Base-by-base conservation (phyloP, 2,329 filamentous ascomycete genomes). In the Hypocrella siamensis region DNA sequence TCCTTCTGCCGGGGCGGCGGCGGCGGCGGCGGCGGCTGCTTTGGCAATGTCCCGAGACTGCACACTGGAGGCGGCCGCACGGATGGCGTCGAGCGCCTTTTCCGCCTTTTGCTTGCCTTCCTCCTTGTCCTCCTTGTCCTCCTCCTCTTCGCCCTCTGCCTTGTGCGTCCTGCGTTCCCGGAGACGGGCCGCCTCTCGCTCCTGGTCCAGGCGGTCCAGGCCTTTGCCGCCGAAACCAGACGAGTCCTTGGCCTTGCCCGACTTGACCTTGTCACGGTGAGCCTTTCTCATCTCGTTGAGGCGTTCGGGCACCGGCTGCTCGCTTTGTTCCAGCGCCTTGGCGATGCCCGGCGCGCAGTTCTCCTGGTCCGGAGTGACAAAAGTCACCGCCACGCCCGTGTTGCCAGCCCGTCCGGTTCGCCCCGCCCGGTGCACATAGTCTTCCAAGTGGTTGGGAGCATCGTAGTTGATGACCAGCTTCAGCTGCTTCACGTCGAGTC, bases 401-500 rank as follows among this genome's bases (percentile, higher is more conserved):
- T 94, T 93, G 26, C 90, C 90, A 28, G 90, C 90, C 49, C 90
- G 79, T 9, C 90, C 90, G 6, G 90, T 96, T 45, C 90, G 82
- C 30, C 90, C 90, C 34, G 82, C 84, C 40, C 90, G 79, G 53
- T 94, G 90, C 26, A 96, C 88, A 47, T 96, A 96, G 49, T 96
- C 90, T 56, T 98, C 90, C 38, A 93, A 57, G 57, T 96, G 86
- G 46, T 93, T 93, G 1, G 86, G 88, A 1, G 79, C 82, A 48
- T 94, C 86, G 50, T 84, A 94, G 56, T 96, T 96, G 57, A 98
- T 77, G 33, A 98, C 90, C 19, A 96, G 68, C 54, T 92, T 94
- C 21, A 98, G 66, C 51, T 93, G 84, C 57, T 94, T 93, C 28
- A 98, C 88, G 52, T 98, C 90, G 26, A 98, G 64, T 38, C 90